Base-by-base conservation (phyloP, 164 flowering plant species). In the Kalanchoe fedtschenkoi region DNA sequence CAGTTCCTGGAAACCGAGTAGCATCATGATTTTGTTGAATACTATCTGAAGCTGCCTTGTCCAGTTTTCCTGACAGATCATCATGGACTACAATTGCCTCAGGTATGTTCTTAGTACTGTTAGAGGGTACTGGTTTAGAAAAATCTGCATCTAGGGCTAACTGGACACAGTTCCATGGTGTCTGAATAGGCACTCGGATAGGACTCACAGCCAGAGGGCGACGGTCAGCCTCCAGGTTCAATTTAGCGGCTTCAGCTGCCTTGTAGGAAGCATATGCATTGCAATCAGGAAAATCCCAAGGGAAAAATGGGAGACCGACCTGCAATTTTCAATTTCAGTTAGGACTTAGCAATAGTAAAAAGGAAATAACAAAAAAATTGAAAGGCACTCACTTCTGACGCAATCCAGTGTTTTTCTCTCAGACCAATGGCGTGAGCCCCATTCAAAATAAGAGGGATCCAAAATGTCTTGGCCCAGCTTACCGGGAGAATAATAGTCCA, bases 401-500 rank as follows among this genome's bases (percentile, higher is more conserved):
- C 82, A 76, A 90, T 64, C 99, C 96, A 91, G 51, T 65, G 92
- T 68, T 80, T 88, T 76, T 93, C 99, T 66, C 87, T 80, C 77
- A 81, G 79, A 62, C 99, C 97, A 62, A 88, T 77, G 42, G 87
- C 87, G 64, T 69, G 87, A 69, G 86, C 91, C 42, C 97, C 97
- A 62, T 67, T 72, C 62, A 78, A 72, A 51, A 88, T 65, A 6
- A 90, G 68, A 68, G 88, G 69, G 66, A 76, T 42, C 99, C 97
- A 93, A 60, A 90, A 88, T 57, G 87, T 80, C 74, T 72, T 86
- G 38, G 76, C 81, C 99, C 99, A 93, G 74, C 82, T 78, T 38
- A 93, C 59, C 15, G 99, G 97, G 22, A 90, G 85, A 72, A 90
- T 72, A 57, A 93, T 68, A n/a, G 95, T 76, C 90, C 92, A 90